Percentiles rank a stretch among this genome's conserved stretches.
These are phyloP conservation scores for Rhynchosporium graminicola DNA, from an alignment of 2,329 filamentous ascomycete genomes.

Conservation along the genomic window DNA sequence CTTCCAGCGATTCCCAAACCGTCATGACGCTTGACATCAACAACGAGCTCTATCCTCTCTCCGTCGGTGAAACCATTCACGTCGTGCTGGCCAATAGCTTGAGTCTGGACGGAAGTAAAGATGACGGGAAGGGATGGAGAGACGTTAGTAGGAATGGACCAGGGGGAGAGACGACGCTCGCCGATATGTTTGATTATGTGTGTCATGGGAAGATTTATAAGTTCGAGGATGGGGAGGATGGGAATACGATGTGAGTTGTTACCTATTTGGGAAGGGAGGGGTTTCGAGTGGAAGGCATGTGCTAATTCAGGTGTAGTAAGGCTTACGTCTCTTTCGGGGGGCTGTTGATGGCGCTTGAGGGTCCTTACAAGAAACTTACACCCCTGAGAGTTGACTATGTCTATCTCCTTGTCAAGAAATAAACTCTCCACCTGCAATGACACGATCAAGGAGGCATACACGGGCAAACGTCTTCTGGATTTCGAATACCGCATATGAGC, in stretches of 20 bases:
- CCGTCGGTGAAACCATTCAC: constrained; percentile 73
- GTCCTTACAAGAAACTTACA: constrained; percentile 93
- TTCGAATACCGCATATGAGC: not conserved
- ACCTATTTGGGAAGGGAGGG: not conserved
- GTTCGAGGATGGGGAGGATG: constrained; percentile 77
- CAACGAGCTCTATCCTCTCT: constrained; percentile 82
- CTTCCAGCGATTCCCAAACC: constrained; percentile 72
- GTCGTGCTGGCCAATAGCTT: constrained; percentile 84
- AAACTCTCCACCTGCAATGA: constrained; percentile 22
- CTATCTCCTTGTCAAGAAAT: constrained; percentile 94
- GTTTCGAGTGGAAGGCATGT: not conserved
- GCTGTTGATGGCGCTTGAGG: constrained; percentile 84
- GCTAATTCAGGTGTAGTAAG: constrained; percentile 59
- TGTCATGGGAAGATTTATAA: constrained; percentile 87
- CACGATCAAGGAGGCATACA: not conserved
- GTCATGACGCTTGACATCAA: constrained; percentile 90
- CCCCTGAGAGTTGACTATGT: constrained; percentile 89
- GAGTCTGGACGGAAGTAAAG: constrained; percentile 80
- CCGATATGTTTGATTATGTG: constrained; percentile 85
- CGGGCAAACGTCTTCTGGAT: not conserved
- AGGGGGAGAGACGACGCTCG: constrained; percentile 59
- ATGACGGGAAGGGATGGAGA: constrained; percentile 79
- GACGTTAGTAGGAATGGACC: constrained; percentile 61
- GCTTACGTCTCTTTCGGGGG: constrained; percentile 94
- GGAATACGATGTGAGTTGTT: constrained; percentile 77